Evolutionary conservation across 2,329 filamentous ascomycete species (phyloP).

Genomic region (Neodidymelliopsis sp.): DNA sequence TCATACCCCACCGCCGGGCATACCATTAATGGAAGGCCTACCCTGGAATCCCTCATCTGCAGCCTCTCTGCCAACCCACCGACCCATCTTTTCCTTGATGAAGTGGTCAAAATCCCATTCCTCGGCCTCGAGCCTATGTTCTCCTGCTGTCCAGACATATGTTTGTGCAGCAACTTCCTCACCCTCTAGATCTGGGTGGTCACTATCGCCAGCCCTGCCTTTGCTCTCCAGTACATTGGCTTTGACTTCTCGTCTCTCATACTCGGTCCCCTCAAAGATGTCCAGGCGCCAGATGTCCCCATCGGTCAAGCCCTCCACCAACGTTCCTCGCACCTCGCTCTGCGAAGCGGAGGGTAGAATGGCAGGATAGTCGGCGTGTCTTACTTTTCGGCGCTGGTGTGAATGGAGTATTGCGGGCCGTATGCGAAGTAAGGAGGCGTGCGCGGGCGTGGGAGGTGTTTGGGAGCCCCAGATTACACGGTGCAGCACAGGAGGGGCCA

Average conservation of each 20-base stretch:
- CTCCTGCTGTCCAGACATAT: conserved; percentile 61
- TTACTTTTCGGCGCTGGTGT: conserved; percentile 75
- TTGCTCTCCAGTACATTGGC: conserved; percentile 51
- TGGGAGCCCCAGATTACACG: conserved; percentile 76
- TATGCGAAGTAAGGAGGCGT: conserved; percentile 66
- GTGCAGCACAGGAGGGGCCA: conserved; percentile 87
- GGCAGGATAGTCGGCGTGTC: conserved; percentile 78
- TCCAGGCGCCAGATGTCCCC: conserved; percentile 80
- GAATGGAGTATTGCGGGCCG: conserved; percentile 77
- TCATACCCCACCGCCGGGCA: background rate
- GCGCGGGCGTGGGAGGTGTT: conserved; percentile 57
- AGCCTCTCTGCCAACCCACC: conserved; percentile 60
- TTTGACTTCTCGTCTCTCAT: conserved; percentile 62
- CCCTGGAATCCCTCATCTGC: conserved; percentile 56
- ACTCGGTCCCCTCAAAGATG: conserved; percentile 81
- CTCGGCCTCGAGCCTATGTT: conserved; percentile 65
- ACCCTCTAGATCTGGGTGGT: conserved; percentile 35
- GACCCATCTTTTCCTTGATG: conserved; percentile 73
- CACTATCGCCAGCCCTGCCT: conserved; percentile 26
- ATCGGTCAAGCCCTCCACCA: conserved; percentile 79
- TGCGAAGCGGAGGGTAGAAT: conserved; percentile 60
- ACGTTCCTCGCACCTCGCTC: conserved; percentile 71
- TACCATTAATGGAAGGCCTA: conserved; percentile 46
- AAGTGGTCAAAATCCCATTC: conserved; percentile 95
- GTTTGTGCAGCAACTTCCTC: conserved; percentile 54